Evolutionary conservation across 371 early-diverging fungal genomes (phyloP).

Genomic region (Mucor piriformis): DNA sequence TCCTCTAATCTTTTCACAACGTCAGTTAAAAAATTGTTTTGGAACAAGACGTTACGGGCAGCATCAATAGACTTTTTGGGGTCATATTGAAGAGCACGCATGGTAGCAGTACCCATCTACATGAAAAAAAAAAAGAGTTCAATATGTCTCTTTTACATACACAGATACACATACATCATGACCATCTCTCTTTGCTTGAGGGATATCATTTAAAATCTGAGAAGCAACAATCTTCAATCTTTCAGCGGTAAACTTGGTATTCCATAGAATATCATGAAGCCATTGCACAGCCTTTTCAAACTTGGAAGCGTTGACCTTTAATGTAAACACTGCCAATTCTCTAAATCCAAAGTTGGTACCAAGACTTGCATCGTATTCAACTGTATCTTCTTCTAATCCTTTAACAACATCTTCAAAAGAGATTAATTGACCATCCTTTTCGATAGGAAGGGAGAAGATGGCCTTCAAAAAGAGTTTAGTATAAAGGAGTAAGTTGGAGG

Average conservation of each 20-base stretch:
- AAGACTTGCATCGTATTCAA: slow-evolving; percentile 51
- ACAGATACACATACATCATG: slow-evolving; percentile 46
- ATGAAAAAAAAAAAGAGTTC: background rate
- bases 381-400: slow-evolving; percentile 60
- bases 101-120: slow-evolving; percentile 58
- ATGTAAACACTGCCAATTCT: slow-evolving; percentile 50
- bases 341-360: slow-evolving; percentile 54
- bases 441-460: slow-evolving; percentile 62
- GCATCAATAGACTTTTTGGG: slow-evolving; percentile 55
- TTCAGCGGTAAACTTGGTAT: slow-evolving; percentile 62
- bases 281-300: slow-evolving; percentile 60
- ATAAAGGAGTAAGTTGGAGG: slow-evolving; percentile 58
- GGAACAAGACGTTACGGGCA: slow-evolving; percentile 54
- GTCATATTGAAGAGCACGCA: slow-evolving; percentile 55
- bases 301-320: slow-evolving; percentile 58
- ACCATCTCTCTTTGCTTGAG: slow-evolving; percentile 66
- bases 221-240: slow-evolving; percentile 63
- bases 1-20: slow-evolving; percentile 54
- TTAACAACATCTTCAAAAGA: slow-evolving; percentile 65
- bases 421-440: slow-evolving; percentile 42
- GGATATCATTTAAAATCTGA: slow-evolving; percentile 67
- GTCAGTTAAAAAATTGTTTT: slow-evolving; percentile 57
- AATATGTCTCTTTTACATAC: background rate
- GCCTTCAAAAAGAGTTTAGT: slow-evolving; percentile 59
- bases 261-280: slow-evolving; percentile 65